A percentile compares a stretch with the other conserved stretches of the same genome.
These are phyloP conservation scores for Talaromyces sp. DNA, from an alignment of 2,329 filamentous ascomycete genomes.

Conservation along the genomic window DNA sequence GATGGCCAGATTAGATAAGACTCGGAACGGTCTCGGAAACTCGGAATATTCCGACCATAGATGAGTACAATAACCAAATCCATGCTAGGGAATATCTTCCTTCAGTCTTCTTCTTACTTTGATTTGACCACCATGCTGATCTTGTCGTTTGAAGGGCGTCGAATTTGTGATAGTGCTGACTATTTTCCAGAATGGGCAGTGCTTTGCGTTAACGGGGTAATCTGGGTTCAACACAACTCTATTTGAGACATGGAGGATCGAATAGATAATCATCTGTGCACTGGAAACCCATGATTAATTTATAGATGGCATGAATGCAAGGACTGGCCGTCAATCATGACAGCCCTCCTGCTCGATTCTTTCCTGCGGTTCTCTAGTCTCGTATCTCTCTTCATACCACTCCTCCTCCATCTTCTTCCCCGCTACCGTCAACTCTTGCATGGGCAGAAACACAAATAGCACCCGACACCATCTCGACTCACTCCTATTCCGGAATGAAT, in stretches of 20 bases:
- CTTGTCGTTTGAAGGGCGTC: slow-evolving; percentile 4
- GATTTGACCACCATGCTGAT: not conserved
- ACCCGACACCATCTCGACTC: slow-evolving; percentile 28
- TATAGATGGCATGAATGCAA: not conserved
- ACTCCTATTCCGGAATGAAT: slow-evolving; percentile 30
- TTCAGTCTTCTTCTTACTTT: not conserved
- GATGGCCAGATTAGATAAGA: not conserved
- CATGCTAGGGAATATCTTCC: not conserved
- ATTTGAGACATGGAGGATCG: not conserved
- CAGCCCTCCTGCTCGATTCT: slow-evolving; percentile 29
- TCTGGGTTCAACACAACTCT: not conserved
- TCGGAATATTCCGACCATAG: not conserved
- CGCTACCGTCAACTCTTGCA: slow-evolving; percentile 37
- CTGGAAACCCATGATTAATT: not conserved
- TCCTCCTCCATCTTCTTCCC: slow-evolving; percentile 53
- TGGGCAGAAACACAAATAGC: slow-evolving; percentile 33
- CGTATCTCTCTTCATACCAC: slow-evolving; percentile 28
- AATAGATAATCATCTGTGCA: too few relatives aligned
- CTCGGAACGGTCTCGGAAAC: not conserved
- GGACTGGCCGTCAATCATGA: slow-evolving; percentile 2
- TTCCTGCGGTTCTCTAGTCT: slow-evolving; percentile 17
- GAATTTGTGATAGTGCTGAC: not conserved
- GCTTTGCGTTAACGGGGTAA: not conserved
- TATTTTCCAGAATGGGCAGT: not conserved
- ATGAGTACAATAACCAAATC: not conserved